Conservation (phyloP, 768 basidiomycete species). For the Trametes cingulata region DNA sequence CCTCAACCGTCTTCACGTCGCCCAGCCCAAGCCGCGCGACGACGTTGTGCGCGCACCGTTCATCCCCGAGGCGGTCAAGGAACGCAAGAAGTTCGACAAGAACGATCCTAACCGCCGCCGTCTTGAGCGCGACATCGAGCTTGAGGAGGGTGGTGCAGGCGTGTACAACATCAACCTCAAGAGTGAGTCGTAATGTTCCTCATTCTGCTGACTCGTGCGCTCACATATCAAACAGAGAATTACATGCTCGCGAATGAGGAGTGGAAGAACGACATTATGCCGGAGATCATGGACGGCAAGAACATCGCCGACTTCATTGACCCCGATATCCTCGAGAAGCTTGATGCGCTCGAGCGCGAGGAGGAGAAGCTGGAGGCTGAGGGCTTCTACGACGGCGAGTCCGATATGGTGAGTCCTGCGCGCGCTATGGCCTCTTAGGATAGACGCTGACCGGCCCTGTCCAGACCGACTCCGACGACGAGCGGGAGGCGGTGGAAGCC, state of each 20-base stretch:
- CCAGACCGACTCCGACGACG: slow-evolving; percentile 62
- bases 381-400: slow-evolving; percentile 92
- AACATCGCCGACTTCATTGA: slow-evolving; percentile 99
- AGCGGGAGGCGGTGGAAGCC: slow-evolving; percentile 71
- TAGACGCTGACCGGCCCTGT: not conserved
- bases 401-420: slow-evolving; percentile 65
- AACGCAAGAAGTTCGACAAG: slow-evolving; percentile 82
- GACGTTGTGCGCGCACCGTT: slow-evolving; percentile 85
- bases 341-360: slow-evolving; percentile 95
- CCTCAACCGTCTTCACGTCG: slow-evolving; percentile 95
- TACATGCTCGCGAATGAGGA: slow-evolving; percentile 86
- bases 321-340: slow-evolving; percentile 93
- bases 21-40: slow-evolving; percentile 87
- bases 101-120: slow-evolving; percentile 74
- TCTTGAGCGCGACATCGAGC: slow-evolving; percentile 81
- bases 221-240: slow-evolving; percentile 58
- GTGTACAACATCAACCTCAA: slow-evolving; percentile 90
- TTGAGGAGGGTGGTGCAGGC: slow-evolving; percentile 85
- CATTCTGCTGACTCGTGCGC: not conserved
- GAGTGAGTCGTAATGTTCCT: slow-evolving; percentile 52
- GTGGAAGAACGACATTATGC: slow-evolving; percentile 97
- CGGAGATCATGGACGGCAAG: slow-evolving; percentile 99
- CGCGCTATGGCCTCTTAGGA: not conserved
- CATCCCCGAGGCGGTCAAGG: slow-evolving; percentile 84
- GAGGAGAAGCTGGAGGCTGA: slow-evolving; percentile 93